Evolutionary conservation across 2,329 filamentous ascomycete species (phyloP).

Genomic region (Diaporthe aspalathi): DNA sequence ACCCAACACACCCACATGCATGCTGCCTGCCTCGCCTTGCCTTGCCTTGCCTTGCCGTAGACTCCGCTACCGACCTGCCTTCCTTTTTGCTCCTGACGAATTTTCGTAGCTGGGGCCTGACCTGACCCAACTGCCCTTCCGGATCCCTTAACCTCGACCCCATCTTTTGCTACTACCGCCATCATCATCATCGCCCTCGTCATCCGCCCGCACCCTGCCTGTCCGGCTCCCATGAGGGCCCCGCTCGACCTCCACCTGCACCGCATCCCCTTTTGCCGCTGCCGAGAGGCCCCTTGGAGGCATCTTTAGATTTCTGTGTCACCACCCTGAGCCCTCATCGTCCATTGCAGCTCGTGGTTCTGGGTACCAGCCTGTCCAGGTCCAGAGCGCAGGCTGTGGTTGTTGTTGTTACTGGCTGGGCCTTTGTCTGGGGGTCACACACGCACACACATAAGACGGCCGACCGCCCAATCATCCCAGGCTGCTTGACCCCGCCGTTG

Average conservation of each 20-base stretch:
- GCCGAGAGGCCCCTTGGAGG: slow-evolving; percentile 13
- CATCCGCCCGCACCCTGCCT: slow-evolving; percentile 17
- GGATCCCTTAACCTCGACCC: slow-evolving; percentile 21
- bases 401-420: slow-evolving; percentile 37
- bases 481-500: slow-evolving; percentile 40
- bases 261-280: slow-evolving; percentile 2
- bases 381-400: slow-evolving; percentile 26
- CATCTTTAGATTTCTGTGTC: background rate
- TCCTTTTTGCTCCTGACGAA: slow-evolving; percentile 3
- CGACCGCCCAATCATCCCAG: slow-evolving; percentile 40
- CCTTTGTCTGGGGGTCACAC: slow-evolving; percentile 38
- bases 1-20: slow-evolving; percentile 19
- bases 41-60: slow-evolving; percentile 30
- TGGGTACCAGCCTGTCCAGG: slow-evolving; percentile 17
- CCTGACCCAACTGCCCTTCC: slow-evolving; percentile 5
- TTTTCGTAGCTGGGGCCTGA: slow-evolving; percentile 28
- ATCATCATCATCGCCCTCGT: slow-evolving; percentile 28
- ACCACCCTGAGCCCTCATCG: slow-evolving; percentile 25
- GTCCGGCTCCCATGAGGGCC: background rate
- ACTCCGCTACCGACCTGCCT: slow-evolving; percentile 29
- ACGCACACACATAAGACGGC: slow-evolving; percentile 37
- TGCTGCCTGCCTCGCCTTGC: slow-evolving; percentile 33
- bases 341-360: slow-evolving; percentile 15
- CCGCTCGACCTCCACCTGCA: slow-evolving; percentile 1
- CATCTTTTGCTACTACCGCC: slow-evolving; percentile 6